Evolutionary conservation across 371 early-diverging fungal genomes (phyloP).

Genomic region (Mortierella sp.): DNA sequence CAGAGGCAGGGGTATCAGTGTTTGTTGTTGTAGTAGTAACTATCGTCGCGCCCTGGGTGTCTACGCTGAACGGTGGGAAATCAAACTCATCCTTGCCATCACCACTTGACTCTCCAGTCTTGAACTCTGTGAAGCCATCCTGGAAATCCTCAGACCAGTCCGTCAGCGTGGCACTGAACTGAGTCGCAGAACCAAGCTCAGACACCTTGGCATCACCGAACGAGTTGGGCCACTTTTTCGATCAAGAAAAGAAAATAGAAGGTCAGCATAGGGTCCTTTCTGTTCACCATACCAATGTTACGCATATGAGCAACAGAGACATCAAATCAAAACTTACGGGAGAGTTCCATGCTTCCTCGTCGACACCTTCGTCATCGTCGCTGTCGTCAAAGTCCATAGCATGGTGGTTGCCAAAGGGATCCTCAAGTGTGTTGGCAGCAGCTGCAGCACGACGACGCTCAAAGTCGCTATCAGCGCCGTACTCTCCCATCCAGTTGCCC

Average conservation of each 20-base stretch:
- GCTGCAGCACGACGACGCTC: slow-evolving; percentile 29
- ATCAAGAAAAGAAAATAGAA: background rate
- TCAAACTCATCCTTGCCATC: slow-evolving; percentile 43
- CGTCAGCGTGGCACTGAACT: slow-evolving; percentile 18
- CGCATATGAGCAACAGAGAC: background rate
- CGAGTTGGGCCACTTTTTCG: background rate
- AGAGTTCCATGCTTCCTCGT: slow-evolving; percentile 51
- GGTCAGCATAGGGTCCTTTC: background rate
- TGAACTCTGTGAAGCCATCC: slow-evolving; percentile 1
- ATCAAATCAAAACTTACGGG: slow-evolving; percentile 25
- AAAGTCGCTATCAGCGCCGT: slow-evolving; percentile 43
- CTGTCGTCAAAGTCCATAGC: slow-evolving; percentile 41
- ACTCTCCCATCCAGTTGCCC: slow-evolving; percentile 58
- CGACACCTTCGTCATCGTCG: slow-evolving; percentile 49
- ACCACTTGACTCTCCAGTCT: slow-evolving; percentile 6
- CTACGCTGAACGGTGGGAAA: slow-evolving; percentile 48
- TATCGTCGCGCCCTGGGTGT: background rate
- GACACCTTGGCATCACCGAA: slow-evolving; percentile 18
- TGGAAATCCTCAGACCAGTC: slow-evolving; percentile 6
- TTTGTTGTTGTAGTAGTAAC: slow-evolving; percentile 4
- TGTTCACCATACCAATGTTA: background rate
- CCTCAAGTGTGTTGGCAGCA: slow-evolving; percentile 14
- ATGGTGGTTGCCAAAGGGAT: slow-evolving; percentile 26
- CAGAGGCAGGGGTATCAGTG: slow-evolving; percentile 9
- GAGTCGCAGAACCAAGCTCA: slow-evolving; percentile 27